Evolutionary conservation across 371 early-diverging fungal species (phyloP).

Genomic region (Cokeromyces recurvatus): DNA sequence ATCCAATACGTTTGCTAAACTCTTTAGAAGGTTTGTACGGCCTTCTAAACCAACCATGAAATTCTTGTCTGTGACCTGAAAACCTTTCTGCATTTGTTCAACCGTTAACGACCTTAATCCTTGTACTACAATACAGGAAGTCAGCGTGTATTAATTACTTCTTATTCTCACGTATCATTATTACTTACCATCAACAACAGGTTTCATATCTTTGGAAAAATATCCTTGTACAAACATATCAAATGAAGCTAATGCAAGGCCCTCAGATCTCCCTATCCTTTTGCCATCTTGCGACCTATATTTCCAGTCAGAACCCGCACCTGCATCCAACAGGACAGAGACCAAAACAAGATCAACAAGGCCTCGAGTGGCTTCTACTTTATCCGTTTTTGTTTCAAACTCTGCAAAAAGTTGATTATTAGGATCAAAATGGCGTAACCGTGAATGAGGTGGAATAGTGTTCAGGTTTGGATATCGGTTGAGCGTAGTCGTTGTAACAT

Average conservation of each 20-base stretch:
- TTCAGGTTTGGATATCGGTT: conserved; percentile 63
- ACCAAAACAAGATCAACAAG: conserved; percentile 84
- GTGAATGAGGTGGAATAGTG: conserved; percentile 82
- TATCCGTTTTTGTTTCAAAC: no score
- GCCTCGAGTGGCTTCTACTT: conserved; percentile 62
- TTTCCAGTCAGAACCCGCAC: conserved; percentile 83
- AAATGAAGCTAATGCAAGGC: conserved; percentile 82
- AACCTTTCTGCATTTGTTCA: conserved; percentile 60
- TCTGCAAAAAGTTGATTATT: no score
- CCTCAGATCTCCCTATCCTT: conserved; percentile 74
- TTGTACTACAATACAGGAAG: conserved; percentile 36
- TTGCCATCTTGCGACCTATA: conserved; percentile 45
- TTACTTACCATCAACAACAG: conserved; percentile 68
- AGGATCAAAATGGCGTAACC: conserved; percentile 83
- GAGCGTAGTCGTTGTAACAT: conserved; percentile 60
- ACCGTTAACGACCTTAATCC: conserved; percentile 55
- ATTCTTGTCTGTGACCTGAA: conserved; percentile 78
- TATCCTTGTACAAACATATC: conserved; percentile 83
- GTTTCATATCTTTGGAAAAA: conserved; percentile 62
- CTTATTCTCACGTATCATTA: not conserved
- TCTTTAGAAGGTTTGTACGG: conserved; percentile 66
- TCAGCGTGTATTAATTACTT: conserved; percentile 5
- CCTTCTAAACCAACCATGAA: conserved; percentile 83
- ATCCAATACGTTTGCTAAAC: conserved; percentile 59
- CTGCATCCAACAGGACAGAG: conserved; percentile 90